These are phyloP conservation scores for Martiniozyma asiatica DNA, from an alignment of 1,139 yeast species.

Conservation along the genomic window DNA sequence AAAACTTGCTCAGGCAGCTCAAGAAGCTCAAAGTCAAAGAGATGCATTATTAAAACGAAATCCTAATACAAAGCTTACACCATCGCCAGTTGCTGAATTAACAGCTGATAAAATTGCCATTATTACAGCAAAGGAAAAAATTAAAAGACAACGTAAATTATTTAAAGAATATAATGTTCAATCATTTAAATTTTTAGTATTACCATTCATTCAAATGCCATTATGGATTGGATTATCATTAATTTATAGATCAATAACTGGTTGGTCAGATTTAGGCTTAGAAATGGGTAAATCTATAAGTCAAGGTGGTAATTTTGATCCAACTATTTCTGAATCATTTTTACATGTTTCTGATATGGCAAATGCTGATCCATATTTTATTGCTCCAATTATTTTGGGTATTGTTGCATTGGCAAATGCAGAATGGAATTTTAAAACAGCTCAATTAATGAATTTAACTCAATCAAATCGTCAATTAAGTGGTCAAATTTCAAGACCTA, in stretches of 20 bases:
- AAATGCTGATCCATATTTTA: constrained; percentile 46
- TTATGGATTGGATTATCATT: constrained; percentile 75
- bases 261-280: constrained; percentile 53
- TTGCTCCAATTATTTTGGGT: constrained; percentile 64
- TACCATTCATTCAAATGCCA: constrained; percentile 76
- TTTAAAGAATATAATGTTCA: constrained; percentile 61
- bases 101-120: constrained; percentile 69
- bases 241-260: constrained; percentile 65
- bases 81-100: constrained; percentile 30
- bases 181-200: constrained; percentile 63
- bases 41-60: constrained; percentile 1
- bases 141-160: constrained; percentile 58
- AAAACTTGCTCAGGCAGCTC: constrained; percentile 51
- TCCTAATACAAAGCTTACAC: constrained; percentile 8
- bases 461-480: constrained; percentile 20
- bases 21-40: constrained; percentile 22
- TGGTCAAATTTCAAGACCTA: constrained; percentile 34
- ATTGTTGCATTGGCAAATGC: constrained; percentile 60
- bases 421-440: constrained; percentile 62
- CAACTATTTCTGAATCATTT: constrained; percentile 44
- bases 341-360: constrained; percentile 50
- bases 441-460: constrained; percentile 33
- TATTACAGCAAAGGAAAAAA: constrained; percentile 63
- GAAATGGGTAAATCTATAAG: constrained; percentile 21
- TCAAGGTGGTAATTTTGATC: constrained; percentile 36